Evolutionary conservation across 345 rosid genomes (phyloP), one percentile per base, ranked within the genome.

Genomic region (Eucalyptus erythrocorys): DNA sequence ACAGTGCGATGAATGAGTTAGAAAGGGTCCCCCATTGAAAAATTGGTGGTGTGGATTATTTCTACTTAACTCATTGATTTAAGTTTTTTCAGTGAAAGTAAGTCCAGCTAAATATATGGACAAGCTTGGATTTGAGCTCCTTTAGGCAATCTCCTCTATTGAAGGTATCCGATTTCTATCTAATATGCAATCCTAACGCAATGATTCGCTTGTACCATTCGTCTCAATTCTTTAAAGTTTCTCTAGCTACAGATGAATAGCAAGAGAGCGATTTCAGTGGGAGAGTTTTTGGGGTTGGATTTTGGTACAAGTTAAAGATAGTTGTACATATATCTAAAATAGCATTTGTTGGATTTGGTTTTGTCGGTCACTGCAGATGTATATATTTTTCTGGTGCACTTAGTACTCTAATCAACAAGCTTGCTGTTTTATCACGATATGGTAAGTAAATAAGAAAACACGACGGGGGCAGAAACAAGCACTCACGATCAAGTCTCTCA

Each of bases 61-160:
- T 57, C 64, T 57, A 57, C 57, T 3, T 26, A 57, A 57, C n/a
- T 57, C 14, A 10, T 57, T 57, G n/a, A 26, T 11, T 57, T 26
- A 57, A 57, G 1, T 10, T 26, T 57, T 57, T 10, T 24, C 55
- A 10, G 1, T 55, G 12, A 55, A 57, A 26, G 1, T 57, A 40
- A 15, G 5, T n/a, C 3, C 0, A n/a, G 3, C 3, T n/a, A 14
- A 2, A 66, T 66, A n/a, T 66, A n/a, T 26, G 32, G 7, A 49
- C 7, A 3, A 0, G 21, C 10, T 7, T 2, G 3, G 1, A 66
- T 66, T 66, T n/a, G 22, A 17, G 5, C 40, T 66, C 11, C 9
- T 21, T 8, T 64, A 13, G 8, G 76, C 3, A 3, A 14, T 64
- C 40, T n/a, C 10, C 40, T 15, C 76, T 4, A 6, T n/a, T 15